Conservation (phyloP, 805 yeast species). For the Diddensiella caesifluorescens region DNA sequence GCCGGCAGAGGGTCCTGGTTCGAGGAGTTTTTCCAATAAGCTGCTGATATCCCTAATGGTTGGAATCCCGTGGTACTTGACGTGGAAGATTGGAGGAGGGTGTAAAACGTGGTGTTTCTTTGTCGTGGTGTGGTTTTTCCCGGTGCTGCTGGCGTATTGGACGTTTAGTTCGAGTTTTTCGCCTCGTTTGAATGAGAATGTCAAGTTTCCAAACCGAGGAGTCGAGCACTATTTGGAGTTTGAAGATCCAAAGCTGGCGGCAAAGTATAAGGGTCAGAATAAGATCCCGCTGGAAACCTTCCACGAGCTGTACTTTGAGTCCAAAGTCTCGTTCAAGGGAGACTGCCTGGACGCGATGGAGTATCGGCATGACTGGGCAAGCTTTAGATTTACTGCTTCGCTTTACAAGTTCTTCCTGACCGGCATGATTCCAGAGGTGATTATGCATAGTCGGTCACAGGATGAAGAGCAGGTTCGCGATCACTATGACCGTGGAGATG, state of each 20-base stretch:
- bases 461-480: slow-evolving; percentile 96
- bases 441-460: slow-evolving; percentile 86
- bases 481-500: slow-evolving; percentile 95
- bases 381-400: slow-evolving; percentile 68
- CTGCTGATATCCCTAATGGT: slow-evolving; percentile 45
- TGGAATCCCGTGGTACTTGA: slow-evolving; percentile 57
- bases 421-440: slow-evolving; percentile 89
- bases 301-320: slow-evolving; percentile 79
- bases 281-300: slow-evolving; percentile 91
- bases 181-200: slow-evolving; percentile 78
- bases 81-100: slow-evolving; percentile 59
- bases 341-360: slow-evolving; percentile 80
- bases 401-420: slow-evolving; percentile 75
- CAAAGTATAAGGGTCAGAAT: slow-evolving; percentile 61
- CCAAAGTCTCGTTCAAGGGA: slow-evolving; percentile 81
- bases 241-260: slow-evolving; percentile 64
- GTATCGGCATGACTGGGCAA: slow-evolving; percentile 88
- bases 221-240: slow-evolving; percentile 76
- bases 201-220: slow-evolving; percentile 66
- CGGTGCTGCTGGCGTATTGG: slow-evolving; percentile 81
- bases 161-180: slow-evolving; percentile 67
- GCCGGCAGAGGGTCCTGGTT: slow-evolving; percentile 89
- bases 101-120: slow-evolving; percentile 61
- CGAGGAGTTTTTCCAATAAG: slow-evolving; percentile 65
- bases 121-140: slow-evolving; percentile 49